These are phyloP conservation scores for Diaporthe amygdali DNA, from an alignment of 2,329 filamentous ascomycete genomes.

Conservation along the genomic window DNA sequence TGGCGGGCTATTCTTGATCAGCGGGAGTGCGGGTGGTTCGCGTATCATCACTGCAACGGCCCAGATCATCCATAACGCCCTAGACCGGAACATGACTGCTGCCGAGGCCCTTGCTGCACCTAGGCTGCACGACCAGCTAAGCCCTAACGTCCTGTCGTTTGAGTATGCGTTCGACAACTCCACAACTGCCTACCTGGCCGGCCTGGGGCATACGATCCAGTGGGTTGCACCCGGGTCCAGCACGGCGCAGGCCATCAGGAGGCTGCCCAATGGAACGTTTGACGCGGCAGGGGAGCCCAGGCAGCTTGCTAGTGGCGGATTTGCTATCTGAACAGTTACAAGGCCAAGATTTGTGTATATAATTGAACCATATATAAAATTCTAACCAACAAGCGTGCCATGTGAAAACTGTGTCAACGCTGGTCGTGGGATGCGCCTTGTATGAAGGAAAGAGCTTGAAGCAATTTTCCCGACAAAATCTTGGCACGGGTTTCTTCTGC, in stretches of 20 bases:
- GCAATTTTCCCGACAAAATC: no score
- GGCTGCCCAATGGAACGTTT: constrained; percentile 49
- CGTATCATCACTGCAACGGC: constrained; percentile 83
- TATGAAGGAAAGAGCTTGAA: no score
- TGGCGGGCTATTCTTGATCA: constrained; percentile 68
- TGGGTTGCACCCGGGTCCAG: constrained; percentile 69
- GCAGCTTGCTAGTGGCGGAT: constrained; percentile 23
- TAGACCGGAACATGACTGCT: constrained; percentile 68
- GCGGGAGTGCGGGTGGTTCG: constrained; percentile 81
- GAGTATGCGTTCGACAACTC: constrained; percentile 72
- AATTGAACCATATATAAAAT: not conserved
- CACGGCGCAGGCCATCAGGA: constrained; percentile 72
- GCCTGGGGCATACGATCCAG: constrained; percentile 73
- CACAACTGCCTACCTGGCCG: constrained; percentile 67
- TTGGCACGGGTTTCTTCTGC: no score
- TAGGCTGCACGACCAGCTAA: constrained; percentile 81
- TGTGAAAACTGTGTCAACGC: no score
- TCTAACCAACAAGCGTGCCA: not conserved
- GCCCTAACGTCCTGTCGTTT: constrained; percentile 71
- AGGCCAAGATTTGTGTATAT: not conserved
- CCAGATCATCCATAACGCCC: constrained; percentile 74
- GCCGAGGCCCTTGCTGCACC: constrained; percentile 68
- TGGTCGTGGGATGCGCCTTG: no score
- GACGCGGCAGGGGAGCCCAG: constrained; percentile 26
- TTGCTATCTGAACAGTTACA: constrained; percentile 14